These are phyloP conservation scores for Oryza longistaminata DNA, from an alignment of 176 grass and related monocot species.

Conservation along the genomic window DNA sequence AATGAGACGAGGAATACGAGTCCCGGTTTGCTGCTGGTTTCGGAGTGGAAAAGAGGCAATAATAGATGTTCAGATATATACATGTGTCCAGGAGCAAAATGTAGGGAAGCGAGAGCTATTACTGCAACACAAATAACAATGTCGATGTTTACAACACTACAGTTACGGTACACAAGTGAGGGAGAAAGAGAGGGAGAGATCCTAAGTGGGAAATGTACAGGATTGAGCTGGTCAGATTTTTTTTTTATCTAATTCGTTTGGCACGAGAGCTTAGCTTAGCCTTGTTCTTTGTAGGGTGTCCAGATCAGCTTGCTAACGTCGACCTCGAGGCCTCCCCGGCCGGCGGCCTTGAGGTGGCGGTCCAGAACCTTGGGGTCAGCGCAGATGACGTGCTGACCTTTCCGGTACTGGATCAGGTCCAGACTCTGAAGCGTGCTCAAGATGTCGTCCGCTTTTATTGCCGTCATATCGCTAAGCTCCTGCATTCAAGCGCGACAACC, in stretches of 20 bases:
- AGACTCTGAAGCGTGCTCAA: constrained; percentile 86
- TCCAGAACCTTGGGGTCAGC: constrained; percentile 94
- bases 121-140: constrained; percentile 32
- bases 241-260: constrained; percentile 20
- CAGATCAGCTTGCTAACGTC: constrained; percentile 97
- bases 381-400: constrained; percentile 95
- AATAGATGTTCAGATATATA: not conserved
- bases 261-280: constrained; percentile 27
- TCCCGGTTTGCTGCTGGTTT: not conserved
- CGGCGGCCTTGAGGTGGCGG: constrained; percentile 88
- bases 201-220: constrained; percentile 44
- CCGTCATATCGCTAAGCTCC: constrained; percentile 98
- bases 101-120: not conserved
- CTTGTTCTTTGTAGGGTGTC: constrained; percentile 98
- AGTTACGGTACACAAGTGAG: not conserved
- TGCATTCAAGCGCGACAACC: constrained; percentile 31
- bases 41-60: not conserved
- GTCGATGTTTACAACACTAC: constrained; percentile 27
- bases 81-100: not conserved
- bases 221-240: constrained; percentile 33
- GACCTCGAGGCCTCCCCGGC: constrained; percentile 81
- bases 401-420: constrained; percentile 89
- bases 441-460: constrained; percentile 92
- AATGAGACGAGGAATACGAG: not conserved
- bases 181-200: not conserved